Base-by-base conservation (phyloP, 2,329 filamentous ascomycete genomes). In the Epichloe aotearoae region DNA sequence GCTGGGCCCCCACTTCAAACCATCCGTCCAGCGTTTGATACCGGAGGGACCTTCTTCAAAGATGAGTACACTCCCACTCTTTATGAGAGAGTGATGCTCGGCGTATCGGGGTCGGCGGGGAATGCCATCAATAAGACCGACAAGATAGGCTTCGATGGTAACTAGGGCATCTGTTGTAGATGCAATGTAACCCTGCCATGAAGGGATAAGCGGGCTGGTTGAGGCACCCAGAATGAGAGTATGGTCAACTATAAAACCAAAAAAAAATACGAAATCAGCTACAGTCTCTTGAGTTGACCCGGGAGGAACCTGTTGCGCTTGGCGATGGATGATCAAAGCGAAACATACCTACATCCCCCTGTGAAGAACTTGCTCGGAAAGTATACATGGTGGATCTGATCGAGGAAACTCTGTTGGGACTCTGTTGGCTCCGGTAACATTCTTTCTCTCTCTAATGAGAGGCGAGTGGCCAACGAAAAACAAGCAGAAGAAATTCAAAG, bases 1-100 rank as follows among this genome's bases (percentile, higher is more conserved):
- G 66, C 83, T 93, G 0, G 89, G 89, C 57, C 86, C 93, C 89
- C 89, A 95, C 11, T 83, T 82, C 14, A 90, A 79, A 12, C 89
- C 88, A 58, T 95, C 89, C 0, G 88, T 95, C 89, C 89, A 95
- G 52, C 89, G 77, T 70, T 93, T 93, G 69, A 95, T 94, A 4
- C 88, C 88, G 0, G 88, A 93, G 0, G 86, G 83, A 54, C 87
- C 83, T 64, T 95, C 88, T 61, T 94, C 88, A 65, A 94, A 95
- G 57, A 95, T 86, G 66, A 95, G 91, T 38, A 95, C 80, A 56
- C 84, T 84, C 33, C 89, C 89, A 56, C 87, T 93, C 57, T 79
- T 79, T 61, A 95, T 90, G 49, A 94, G 77, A 23, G 79, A 74
- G 20, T 74, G 72, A 49, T 88, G 77, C 67, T 95, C 89, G 49